Evolutionary conservation across 345 rosid genomes (phyloP), one percentile per base, ranked within the genome.

Genomic region (Syzygium grande): DNA sequence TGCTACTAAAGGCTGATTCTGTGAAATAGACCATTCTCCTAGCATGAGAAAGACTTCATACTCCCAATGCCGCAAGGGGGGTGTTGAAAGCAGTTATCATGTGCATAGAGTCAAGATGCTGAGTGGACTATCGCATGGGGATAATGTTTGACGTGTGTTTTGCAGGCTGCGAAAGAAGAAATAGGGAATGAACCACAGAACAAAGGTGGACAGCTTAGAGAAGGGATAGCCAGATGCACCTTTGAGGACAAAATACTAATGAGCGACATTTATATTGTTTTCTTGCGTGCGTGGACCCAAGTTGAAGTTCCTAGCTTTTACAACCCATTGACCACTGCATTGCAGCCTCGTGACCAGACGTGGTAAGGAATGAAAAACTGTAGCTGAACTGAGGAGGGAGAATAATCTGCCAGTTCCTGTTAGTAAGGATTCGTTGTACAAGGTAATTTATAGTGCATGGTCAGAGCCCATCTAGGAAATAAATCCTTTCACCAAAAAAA

Each of bases 281-380:
- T 95, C 91, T 90, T 98, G 92, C 96, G 92, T 11, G 96, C 98
- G 21, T 98, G 98, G 97, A 92, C 95, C 78, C 90, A 91, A 87
- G 99, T 96, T 84, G 97, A 96, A 89, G 93, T 94, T 88, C 97
- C 99, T 84, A 65, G 58, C 68, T 96, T 94, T 90, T 96, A 91
- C 90, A 96, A 96, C 87, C 98, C 99, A 46, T 87, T 95, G 91
- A 98, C 98, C 43, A 95, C 98, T 55, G 95, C 98, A 9, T 94
- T 98, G 93, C 99, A 95, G 87, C 97, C 99, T 86, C 99, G 93
- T 51, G 92, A 93, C 73, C 87, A 91, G 91, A 92, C 91, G 46
- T 97, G 99, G 99, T 93, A 90, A 90, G 99, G 99, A 79, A 97
- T 97, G 99, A 97, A 95, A 94, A 94, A 94, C 99, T 34, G 87